Percentiles rank a stretch among this genome's conserved stretches.
phyloP scores from a whole-genome alignment of 2,329 filamentous ascomycete genomes.

The Phyllachora maydis region DNA sequence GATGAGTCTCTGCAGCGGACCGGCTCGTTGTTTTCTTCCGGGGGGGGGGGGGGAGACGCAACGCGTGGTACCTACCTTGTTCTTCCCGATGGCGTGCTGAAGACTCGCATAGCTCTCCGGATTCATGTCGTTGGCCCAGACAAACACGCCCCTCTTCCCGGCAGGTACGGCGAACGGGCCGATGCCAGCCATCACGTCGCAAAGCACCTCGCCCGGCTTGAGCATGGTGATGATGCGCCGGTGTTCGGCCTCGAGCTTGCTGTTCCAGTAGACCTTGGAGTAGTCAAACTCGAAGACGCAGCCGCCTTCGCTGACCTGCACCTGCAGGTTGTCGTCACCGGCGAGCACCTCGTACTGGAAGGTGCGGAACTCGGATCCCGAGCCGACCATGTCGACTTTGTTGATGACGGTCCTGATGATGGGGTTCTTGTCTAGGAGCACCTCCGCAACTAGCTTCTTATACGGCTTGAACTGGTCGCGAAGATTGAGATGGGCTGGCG shows the following conservation, averaged over 20 bases:
- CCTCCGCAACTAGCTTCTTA: slow-evolving; percentile 66
- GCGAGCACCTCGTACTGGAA: slow-evolving; percentile 83
- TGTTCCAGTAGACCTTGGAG: slow-evolving; percentile 96
- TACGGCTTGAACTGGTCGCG: slow-evolving; percentile 66
- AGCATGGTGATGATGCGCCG: slow-evolving; percentile 59
- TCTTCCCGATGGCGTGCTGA: slow-evolving; percentile 45
- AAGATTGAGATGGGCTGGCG: slow-evolving; percentile 73
- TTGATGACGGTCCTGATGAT: slow-evolving; percentile 79
- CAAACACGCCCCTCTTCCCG: slow-evolving; percentile 74
- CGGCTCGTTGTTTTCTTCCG: too few relatives aligned
- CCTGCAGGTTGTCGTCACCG: slow-evolving; percentile 64
- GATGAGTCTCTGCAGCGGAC: slow-evolving; percentile 3
- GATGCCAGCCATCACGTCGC: slow-evolving; percentile 93
- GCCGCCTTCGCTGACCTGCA: slow-evolving; percentile 60
- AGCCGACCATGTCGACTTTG: slow-evolving; percentile 77
- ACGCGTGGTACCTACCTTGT: slow-evolving; percentile 67
- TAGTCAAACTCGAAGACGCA: slow-evolving; percentile 91
- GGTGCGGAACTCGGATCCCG: slow-evolving; percentile 70
- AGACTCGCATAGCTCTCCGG: slow-evolving; percentile 67
- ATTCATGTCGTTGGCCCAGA: slow-evolving; percentile 95
- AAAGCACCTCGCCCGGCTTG: slow-evolving; percentile 68
- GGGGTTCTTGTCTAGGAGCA: slow-evolving; percentile 79
- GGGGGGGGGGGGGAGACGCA: too few relatives aligned
- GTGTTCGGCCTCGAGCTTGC: slow-evolving; percentile 75
- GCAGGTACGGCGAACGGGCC: slow-evolving; percentile 88